Evolutionary conservation across 495 filamentous ascomycete genomes (phyloP), one percentile per base, ranked within the genome.

Genomic region (Aspergillus nidulans): DNA sequence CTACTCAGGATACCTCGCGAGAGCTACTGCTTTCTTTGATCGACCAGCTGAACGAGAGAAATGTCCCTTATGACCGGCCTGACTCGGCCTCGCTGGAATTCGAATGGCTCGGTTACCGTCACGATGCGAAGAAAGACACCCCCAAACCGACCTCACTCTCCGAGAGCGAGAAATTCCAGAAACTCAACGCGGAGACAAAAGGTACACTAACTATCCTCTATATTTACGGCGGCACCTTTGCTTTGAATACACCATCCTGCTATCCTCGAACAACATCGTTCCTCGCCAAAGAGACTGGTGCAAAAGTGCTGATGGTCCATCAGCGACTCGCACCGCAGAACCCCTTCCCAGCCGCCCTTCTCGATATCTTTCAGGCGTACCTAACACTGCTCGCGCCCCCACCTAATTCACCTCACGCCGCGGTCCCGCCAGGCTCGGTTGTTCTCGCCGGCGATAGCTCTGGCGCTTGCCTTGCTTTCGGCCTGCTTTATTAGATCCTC

Each of bases 301-400:
- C 53, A 3, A 49, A 42, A 16, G 53, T 49, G 12, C 16, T 56
- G 7, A 49, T 56, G 36, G 53, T 56, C 1, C 53, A 34, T 12
- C 53, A 56, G 45, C 53, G 44, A 8, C 53, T 56, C 3, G 53
- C 53, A 15, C 53, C 53, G 1, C 53, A 56, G 25, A 42, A 49
- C n/a, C 53, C 53, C 36, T 56, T 49, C 23, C 53, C 53, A n/a
- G 43, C 53, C 5, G 53, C 53, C 20, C 30, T 56, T 7, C 45
- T 56, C 1, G 53, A 56, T 21, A 45, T 34, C 9, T 56, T 56
- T 18, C 53, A 56, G 25, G 53, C 53, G 4, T 56, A 56, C 18
- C 23, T 56, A 4, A 56, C 53, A 2, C 32, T 56, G 32, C 23
- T 56, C 5, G 32, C 44, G 5, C 53, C 53, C 6, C 53, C 53